Conservation (phyloP, 1,139 yeast species). For the Geotrichum reessii region DNA sequence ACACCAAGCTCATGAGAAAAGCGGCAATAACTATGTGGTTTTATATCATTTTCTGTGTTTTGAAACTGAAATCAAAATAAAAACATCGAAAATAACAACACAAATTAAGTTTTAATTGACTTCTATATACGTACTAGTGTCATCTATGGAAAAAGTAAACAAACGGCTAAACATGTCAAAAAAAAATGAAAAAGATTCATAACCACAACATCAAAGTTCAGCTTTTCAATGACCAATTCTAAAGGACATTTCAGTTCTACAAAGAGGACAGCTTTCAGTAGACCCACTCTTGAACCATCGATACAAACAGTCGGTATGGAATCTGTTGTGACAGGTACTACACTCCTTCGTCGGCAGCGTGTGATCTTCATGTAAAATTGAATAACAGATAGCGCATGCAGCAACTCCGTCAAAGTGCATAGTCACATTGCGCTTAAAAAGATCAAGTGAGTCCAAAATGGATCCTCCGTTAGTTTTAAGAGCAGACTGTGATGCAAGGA, state of each 20-base stretch:
- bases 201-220: not conserved
- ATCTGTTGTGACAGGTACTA: constrained; percentile 84
- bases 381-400: constrained; percentile 95
- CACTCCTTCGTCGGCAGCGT: constrained; percentile 87
- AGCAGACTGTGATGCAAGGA: constrained; percentile 65
- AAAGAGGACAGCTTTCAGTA: constrained; percentile 85
- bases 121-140: not conserved
- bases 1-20: no score
- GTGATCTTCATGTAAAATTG: constrained; percentile 83
- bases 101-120: not conserved
- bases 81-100: not conserved
- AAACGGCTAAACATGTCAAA: not conserved
- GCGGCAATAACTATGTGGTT: not conserved
- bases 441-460: constrained; percentile 71
- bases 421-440: constrained; percentile 73
- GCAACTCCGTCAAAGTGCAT: constrained; percentile 83
- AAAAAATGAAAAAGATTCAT: not conserved
- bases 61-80: not conserved
- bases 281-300: constrained; percentile 97
- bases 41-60: not conserved
- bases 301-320: constrained; percentile 94
- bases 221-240: not conserved
- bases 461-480: constrained; percentile 38
- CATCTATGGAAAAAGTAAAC: not conserved
- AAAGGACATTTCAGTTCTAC: constrained; percentile 62